phyloP scores from a whole-genome alignment of 257 asterid genomes.

The Solanum sitiens region DNA sequence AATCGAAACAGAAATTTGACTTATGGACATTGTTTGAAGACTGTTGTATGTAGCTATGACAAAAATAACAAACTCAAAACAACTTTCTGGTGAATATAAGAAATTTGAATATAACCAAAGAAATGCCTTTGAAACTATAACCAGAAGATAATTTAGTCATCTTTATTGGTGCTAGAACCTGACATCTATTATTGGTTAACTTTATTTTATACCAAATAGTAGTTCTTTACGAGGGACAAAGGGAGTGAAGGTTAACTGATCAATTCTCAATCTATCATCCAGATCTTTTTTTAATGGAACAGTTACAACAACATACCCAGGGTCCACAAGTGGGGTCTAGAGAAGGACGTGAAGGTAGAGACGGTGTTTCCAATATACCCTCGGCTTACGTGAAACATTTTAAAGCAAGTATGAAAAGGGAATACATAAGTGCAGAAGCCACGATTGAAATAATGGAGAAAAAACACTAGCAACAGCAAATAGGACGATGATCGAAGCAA shows the following conservation, averaged over 20 bases:
- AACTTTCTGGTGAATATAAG: not conserved
- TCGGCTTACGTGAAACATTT: not conserved
- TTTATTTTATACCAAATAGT: not conserved
- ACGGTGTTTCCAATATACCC: not conserved
- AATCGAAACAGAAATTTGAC: constrained; percentile 9
- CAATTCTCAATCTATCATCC: not conserved
- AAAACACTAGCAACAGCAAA: not conserved
- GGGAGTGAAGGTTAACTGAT: not conserved
- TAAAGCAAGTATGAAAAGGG: not conserved
- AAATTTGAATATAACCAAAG: not conserved
- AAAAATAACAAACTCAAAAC: not conserved
- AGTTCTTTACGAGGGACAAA: not conserved
- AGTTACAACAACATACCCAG: not conserved
- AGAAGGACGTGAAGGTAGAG: not conserved
- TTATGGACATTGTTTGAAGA: not conserved
- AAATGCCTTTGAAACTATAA: not conserved
- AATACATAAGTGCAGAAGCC: not conserved
- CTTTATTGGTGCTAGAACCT: not conserved
- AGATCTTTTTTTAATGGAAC: not conserved
- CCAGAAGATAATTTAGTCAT: not conserved
- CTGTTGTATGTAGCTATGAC: not conserved
- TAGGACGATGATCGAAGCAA: not conserved
- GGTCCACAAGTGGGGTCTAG: not conserved
- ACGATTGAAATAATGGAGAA: not conserved
- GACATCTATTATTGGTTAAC: not conserved